phyloP scores from a whole-genome alignment of 163 green algal genomes.

The Dunaliella salina region DNA sequence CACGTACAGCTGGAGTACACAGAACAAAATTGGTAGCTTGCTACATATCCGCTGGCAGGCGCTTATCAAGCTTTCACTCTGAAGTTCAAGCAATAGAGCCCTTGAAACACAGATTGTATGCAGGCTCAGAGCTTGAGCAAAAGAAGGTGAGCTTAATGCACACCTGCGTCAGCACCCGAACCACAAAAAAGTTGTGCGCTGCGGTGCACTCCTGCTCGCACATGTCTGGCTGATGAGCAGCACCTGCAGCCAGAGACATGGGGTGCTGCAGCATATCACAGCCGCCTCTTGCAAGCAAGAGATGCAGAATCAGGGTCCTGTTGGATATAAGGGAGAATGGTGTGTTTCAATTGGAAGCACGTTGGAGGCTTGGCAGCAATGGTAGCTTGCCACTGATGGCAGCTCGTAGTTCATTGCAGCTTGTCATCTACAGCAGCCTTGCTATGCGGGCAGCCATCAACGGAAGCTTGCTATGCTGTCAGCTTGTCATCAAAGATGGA shows the following conservation, averaged over 20 bases:
- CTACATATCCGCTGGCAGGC: no score
- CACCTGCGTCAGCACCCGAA: conserved; percentile 1
- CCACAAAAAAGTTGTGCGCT: not conserved
- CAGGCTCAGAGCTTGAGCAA: not conserved
- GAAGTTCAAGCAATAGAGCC: not conserved
- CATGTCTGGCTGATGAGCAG: not conserved
- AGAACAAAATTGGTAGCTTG: no score
- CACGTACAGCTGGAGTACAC: no score
- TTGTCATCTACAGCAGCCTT: no score
- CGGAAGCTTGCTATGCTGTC: no score
- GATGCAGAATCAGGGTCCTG: not conserved
- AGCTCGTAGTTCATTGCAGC: no score
- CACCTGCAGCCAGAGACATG: not conserved
- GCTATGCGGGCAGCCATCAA: no score
- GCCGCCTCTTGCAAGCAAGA: no score
- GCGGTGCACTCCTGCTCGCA: not conserved
- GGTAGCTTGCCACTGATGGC: not conserved
- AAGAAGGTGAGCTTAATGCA: not conserved
- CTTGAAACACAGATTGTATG: not conserved
- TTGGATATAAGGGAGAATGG: not conserved
- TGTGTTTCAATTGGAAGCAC: not conserved
- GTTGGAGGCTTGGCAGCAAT: not conserved
- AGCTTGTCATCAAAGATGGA: no score
- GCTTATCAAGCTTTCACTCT: no score
- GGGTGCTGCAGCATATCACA: not conserved